Percentiles rank a stretch among this genome's conserved stretches.
Conservation (phyloP, 306 rosid species). For the Delonix regia region DNA sequence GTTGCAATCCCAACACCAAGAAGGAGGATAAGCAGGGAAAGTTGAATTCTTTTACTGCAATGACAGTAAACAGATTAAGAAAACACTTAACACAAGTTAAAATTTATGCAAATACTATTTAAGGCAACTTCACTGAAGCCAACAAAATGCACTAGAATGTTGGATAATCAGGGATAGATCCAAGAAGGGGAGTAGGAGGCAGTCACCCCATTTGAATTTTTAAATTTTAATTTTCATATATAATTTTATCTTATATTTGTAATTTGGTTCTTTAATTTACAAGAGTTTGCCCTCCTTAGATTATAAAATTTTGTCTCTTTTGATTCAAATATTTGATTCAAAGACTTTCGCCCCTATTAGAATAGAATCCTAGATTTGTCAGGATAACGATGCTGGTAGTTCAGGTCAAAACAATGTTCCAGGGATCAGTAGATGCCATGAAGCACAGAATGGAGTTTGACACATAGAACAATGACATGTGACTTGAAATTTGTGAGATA, state of each 20-base stretch:
- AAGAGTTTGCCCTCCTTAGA: too few species aligned
- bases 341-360: too few species aligned
- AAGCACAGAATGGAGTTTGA: background rate
- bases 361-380: too few species aligned
- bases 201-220: too few species aligned
- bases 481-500: conserved; percentile 3
- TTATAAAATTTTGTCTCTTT: too few species aligned
- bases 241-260: too few species aligned
- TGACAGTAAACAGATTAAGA: conserved; percentile 11
- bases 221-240: too few species aligned
- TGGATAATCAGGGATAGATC: too few species aligned
- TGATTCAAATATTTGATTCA: too few species aligned
- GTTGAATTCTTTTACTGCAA: conserved; percentile 64
- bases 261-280: too few species aligned
- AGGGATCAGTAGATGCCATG: conserved; percentile 10
- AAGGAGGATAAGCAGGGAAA: conserved; percentile 76
- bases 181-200: too few species aligned
- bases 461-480: conserved; percentile 1
- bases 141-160: background rate
- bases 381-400: background rate
- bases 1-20: conserved; percentile 97
- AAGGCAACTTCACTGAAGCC: conserved; percentile 8
- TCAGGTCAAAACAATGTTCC: conserved; percentile 25
- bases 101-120: background rate
- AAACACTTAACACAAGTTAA: conserved; percentile 34